Conservation (phyloP, 164 flowering plant genomes). For the Tinospora cordifolia region DNA sequence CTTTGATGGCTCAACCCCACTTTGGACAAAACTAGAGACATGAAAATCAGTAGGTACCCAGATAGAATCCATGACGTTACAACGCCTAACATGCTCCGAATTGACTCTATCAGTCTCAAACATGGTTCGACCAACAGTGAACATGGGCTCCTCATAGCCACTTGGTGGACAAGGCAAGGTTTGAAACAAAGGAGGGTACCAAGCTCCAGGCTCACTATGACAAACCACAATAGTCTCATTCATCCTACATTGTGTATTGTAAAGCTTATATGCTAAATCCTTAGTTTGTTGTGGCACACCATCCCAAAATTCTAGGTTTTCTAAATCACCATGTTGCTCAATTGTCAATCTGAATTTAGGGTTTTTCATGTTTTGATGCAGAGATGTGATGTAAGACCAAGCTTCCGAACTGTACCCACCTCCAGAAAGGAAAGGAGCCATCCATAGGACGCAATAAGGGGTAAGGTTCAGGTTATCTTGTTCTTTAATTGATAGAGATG, state of each 20-base stretch:
- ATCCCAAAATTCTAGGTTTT: conserved; percentile 56
- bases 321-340: conserved; percentile 60
- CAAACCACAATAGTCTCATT: conserved; percentile 62
- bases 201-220: conserved; percentile 87
- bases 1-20: conserved; percentile 66
- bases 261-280: conserved; percentile 42
- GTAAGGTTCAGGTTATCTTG: conserved; percentile 15
- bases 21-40: conserved; percentile 42
- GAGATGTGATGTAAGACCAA: conserved; percentile 66
- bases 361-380: conserved; percentile 23
- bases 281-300: conserved; percentile 42
- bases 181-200: conserved; percentile 68
- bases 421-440: conserved; percentile 82
- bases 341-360: conserved; percentile 42
- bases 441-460: conserved; percentile 55
- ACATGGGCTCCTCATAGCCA: conserved; percentile 36
- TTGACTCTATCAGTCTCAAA: conserved; percentile 69
- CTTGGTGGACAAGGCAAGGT: conserved; percentile 68
- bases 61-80: conserved; percentile 57
- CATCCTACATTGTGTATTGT: conserved; percentile 35
- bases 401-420: conserved; percentile 89
- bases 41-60: conserved; percentile 88
- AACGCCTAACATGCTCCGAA: conserved; percentile 43
- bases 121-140: conserved; percentile 73
- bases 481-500: conserved; percentile 16